These are phyloP conservation scores for Alternaria hordeiaustralica DNA, from an alignment of 2,329 filamentous ascomycete genomes.

Conservation along the genomic window DNA sequence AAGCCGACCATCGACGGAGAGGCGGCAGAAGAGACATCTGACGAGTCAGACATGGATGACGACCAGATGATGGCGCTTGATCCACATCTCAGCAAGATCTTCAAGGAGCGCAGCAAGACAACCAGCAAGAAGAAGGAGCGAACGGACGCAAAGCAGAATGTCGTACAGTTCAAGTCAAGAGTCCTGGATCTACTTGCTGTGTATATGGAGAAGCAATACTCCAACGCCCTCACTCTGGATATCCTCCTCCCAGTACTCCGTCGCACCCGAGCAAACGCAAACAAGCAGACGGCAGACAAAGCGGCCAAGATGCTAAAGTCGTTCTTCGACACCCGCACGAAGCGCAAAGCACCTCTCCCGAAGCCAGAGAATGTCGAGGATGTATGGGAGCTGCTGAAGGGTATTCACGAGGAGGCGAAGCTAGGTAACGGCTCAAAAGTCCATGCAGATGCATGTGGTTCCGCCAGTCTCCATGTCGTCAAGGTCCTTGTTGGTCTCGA, in stretches of 20 bases:
- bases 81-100: slow-evolving; percentile 80
- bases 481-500: slow-evolving; percentile 65
- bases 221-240: slow-evolving; percentile 69
- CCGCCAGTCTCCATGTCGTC: slow-evolving; percentile 71
- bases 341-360: slow-evolving; percentile 55
- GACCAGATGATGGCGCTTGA: slow-evolving; percentile 94
- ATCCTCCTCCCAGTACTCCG: slow-evolving; percentile 78
- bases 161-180: slow-evolving; percentile 93
- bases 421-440: slow-evolving; percentile 69
- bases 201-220: slow-evolving; percentile 80
- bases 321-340: slow-evolving; percentile 70
- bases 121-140: slow-evolving; percentile 79
- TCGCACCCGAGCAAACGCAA: slow-evolving; percentile 76
- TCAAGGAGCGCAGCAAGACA: slow-evolving; percentile 74
- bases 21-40: slow-evolving; percentile 66
- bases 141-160: slow-evolving; percentile 84
- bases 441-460: slow-evolving; percentile 77
- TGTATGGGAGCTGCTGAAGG: slow-evolving; percentile 65
- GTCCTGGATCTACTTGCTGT: slow-evolving; percentile 87
- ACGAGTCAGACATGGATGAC: slow-evolving; percentile 85
- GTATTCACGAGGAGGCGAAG: slow-evolving; percentile 72
- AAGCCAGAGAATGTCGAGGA: slow-evolving; percentile 52
- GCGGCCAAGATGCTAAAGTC: slow-evolving; percentile 74
- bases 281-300: slow-evolving; percentile 76
- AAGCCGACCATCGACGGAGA: slow-evolving; percentile 64